These are phyloP conservation scores for Cyclospora cayetanensis DNA, from an alignment of 169 alveolate species.

Conservation along the genomic window DNA sequence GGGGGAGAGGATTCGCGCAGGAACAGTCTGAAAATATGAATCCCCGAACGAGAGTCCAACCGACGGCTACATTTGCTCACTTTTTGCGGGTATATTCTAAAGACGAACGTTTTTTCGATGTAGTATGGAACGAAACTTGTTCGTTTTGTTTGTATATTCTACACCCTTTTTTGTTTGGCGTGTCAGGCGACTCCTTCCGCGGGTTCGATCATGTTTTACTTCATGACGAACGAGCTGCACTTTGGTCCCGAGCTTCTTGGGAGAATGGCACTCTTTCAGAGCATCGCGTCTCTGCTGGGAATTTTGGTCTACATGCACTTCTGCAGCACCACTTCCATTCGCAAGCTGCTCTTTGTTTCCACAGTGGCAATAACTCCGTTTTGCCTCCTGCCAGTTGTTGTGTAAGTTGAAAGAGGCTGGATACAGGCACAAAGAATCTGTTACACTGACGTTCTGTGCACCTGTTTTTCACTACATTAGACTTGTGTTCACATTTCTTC, in stretches of 20 bases:
- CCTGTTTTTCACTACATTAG: no score
- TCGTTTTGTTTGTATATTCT: background rate
- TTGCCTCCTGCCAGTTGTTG: constrained; percentile 81
- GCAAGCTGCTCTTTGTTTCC: constrained; percentile 81
- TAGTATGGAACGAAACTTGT: background rate
- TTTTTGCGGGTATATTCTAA: no score
- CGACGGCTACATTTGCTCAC: no score
- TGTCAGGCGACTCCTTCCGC: constrained; percentile 83
- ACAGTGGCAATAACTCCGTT: constrained; percentile 83
- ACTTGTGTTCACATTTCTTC: no score
- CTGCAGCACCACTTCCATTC: constrained; percentile 69
- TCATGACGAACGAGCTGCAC: constrained; percentile 86
- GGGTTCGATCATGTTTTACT: constrained; percentile 88
- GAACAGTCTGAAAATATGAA: no score
- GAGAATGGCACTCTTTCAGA: constrained; percentile 84
- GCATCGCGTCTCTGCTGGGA: constrained; percentile 85
- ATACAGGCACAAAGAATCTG: background rate
- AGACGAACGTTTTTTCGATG: no score
- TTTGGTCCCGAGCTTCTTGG: constrained; percentile 89
- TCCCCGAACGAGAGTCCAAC: no score
- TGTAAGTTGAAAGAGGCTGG: constrained; percentile 71
- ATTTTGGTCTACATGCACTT: constrained; percentile 81
- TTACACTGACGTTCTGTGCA: no score
- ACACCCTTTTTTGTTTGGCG: background rate
- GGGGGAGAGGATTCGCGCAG: no score